Evolutionary conservation across 345 rosid species (phyloP).

Genomic region (Gynandropsis gynandra): DNA sequence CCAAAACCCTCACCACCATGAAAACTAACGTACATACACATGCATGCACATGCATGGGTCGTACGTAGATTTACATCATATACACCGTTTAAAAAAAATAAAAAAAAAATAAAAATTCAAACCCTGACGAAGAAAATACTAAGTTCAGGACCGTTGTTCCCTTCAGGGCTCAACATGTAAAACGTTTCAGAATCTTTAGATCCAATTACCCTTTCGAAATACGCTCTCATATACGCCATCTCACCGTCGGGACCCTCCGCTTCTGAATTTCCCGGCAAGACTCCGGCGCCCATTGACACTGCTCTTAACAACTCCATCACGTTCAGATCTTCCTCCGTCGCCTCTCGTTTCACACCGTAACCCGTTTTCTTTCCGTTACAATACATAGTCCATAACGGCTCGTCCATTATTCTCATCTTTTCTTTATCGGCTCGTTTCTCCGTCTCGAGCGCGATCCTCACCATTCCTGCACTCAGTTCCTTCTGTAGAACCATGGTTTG

Average conservation of each 20-base stretch:
- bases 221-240: constrained; percentile 72
- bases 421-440: constrained; percentile 57
- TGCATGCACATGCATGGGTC: constrained; percentile 1
- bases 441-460: constrained; percentile 68
- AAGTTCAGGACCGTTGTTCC: constrained; percentile 73
- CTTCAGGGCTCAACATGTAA: constrained; percentile 84
- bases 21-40: background rate
- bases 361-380: constrained; percentile 78
- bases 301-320: constrained; percentile 74
- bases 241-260: constrained; percentile 61
- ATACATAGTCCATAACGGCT: constrained; percentile 75
- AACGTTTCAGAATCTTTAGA: constrained; percentile 78
- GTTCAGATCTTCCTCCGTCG: constrained; percentile 56
- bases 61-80: constrained; percentile 11
- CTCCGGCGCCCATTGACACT: constrained; percentile 89
- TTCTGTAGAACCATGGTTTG: constrained; percentile 53
- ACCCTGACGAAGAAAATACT: constrained; percentile 70
- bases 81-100: too few species aligned
- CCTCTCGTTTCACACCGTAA: constrained; percentile 56
- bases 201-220: constrained; percentile 69
- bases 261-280: constrained; percentile 59
- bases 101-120: too few species aligned
- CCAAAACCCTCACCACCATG: constrained; percentile 1
- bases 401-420: constrained; percentile 43
- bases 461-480: constrained; percentile 62